Evolutionary conservation across 164 flowering plant species (phyloP).

Genomic region (Saururus chinensis): DNA sequence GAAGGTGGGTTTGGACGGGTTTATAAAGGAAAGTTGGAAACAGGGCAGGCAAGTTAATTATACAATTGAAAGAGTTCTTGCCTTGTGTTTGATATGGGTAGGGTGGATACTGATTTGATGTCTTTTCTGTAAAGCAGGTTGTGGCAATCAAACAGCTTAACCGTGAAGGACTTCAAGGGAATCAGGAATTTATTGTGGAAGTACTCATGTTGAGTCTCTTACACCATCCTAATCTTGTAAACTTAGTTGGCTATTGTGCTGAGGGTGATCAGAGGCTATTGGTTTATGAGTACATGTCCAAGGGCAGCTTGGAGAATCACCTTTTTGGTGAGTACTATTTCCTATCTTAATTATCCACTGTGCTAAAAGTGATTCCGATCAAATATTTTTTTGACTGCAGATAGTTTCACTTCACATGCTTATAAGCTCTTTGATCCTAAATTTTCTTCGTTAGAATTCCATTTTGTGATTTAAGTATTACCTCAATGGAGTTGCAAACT

Average conservation of each 20-base stretch:
- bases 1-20: constrained; percentile 92
- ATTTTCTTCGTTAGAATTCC: no score
- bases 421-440: no score
- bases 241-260: constrained; percentile 71
- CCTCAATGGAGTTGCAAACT: no score
- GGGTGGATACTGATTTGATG: neutral
- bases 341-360: neutral
- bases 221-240: constrained; percentile 80
- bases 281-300: constrained; percentile 82
- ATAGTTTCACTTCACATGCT: neutral
- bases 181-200: constrained; percentile 80
- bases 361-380: no score
- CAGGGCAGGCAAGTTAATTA: constrained; percentile 37
- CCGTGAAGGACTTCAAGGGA: constrained; percentile 62
- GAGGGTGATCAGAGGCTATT: constrained; percentile 80
- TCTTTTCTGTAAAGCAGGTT: constrained; percentile 22
- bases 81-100: neutral
- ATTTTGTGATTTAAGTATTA: no score
- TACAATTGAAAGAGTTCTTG: neutral
- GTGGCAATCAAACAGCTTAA: constrained; percentile 65
- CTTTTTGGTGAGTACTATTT: constrained; percentile 45
- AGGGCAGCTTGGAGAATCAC: constrained; percentile 83
- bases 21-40: constrained; percentile 55
- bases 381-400: neutral
- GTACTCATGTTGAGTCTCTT: constrained; percentile 81